Evolutionary conservation across 345 rosid species (phyloP), one percentile per base, ranked within the genome.

Genomic region (Boechera divaricarpa): DNA sequence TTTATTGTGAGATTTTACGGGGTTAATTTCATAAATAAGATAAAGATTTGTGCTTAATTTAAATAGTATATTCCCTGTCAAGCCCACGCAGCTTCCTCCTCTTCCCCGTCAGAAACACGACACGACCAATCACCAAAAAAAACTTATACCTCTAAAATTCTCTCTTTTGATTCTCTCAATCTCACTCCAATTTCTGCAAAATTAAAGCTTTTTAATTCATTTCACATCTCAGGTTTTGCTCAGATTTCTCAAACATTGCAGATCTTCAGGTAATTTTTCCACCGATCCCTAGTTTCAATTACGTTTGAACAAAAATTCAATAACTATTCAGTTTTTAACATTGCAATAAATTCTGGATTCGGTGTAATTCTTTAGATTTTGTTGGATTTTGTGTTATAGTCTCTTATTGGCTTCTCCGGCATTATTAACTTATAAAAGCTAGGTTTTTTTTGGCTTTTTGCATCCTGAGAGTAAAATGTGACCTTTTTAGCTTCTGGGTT

Each of bases 31-130:
- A 21, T 0, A 53, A 74, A 74, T 42, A 55, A 55, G 39, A 74
- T 32, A 55, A 74, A 66, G 10, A 7, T 57, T 4, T 32, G 59
- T 67, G 66, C 2, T 63, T 56, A 6, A 28, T 45, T 0, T 3
- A 12, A 11, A 44, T 57, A 26, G 3, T 52, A 72, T 60, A 48
- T 48, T 35, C 60, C 38, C 35, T 75, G 58, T 47, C 51, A 58
- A 58, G 33, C 35, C 67, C 16, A 75, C 73, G 57, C 15, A 75
- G 51, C 45, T 48, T 60, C 54, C 31, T 68, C 49, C 8, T 39
- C 52, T 2, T 51, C 73, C 73, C 32, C 73, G 44, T 65, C 79
- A 75, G 8, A 35, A 56, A 21, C 65, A 65, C 71, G 70, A 65
- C 45, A 26, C 33, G 49, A 66, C 72, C 52, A 57, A 69, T 76